These are phyloP conservation scores for Cystoderma amianthinum DNA, from an alignment of 768 basidiomycete genomes.

Conservation along the genomic window DNA sequence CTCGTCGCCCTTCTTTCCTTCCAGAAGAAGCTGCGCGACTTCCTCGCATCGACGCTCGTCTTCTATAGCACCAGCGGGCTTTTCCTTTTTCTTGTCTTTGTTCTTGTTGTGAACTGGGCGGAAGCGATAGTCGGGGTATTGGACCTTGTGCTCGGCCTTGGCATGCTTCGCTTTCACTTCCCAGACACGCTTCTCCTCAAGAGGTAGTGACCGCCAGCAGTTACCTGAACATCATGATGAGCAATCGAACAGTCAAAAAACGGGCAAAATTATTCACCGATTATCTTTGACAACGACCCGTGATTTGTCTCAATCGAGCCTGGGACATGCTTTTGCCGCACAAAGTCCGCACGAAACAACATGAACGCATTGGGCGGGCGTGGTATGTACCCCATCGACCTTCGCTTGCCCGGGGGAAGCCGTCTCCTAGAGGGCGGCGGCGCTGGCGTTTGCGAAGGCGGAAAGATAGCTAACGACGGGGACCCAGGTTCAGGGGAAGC, in stretches of 20 bases:
- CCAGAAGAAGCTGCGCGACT: slow-evolving; percentile 55
- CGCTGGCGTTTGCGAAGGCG: slow-evolving; percentile 37
- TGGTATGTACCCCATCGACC: slow-evolving; percentile 61
- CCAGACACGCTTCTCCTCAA: slow-evolving; percentile 69
- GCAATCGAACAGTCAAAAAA: slow-evolving; percentile 21
- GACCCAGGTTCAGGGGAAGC: slow-evolving; percentile 23
- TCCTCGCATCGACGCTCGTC: slow-evolving; percentile 65
- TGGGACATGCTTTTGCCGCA: slow-evolving; percentile 73
- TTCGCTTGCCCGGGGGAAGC: slow-evolving; percentile 53
- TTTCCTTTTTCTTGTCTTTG: slow-evolving; percentile 33
- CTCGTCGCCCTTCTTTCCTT: slow-evolving; percentile 66
- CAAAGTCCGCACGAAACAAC: slow-evolving; percentile 79
- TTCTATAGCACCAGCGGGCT: slow-evolving; percentile 31
- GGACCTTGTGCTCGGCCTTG: slow-evolving; percentile 63
- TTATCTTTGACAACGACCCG: slow-evolving; percentile 67
- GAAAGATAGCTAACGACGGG: slow-evolving; percentile 39
- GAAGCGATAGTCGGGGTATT: slow-evolving; percentile 63
- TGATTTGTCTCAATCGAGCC: slow-evolving; percentile 75
- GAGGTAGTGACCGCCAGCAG: slow-evolving; percentile 68
- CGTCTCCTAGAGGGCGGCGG: slow-evolving; percentile 37
- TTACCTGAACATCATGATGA: slow-evolving; percentile 35
- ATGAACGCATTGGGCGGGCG: slow-evolving; percentile 85
- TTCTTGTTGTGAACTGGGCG: slow-evolving; percentile 48
- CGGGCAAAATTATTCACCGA: slow-evolving; percentile 38
- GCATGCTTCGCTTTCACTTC: slow-evolving; percentile 66